Evolutionary conservation across 2,329 filamentous ascomycete species (phyloP), one percentile per base, ranked within the genome.

Genomic region (Stagonosporopsis cucurbitacearum): DNA sequence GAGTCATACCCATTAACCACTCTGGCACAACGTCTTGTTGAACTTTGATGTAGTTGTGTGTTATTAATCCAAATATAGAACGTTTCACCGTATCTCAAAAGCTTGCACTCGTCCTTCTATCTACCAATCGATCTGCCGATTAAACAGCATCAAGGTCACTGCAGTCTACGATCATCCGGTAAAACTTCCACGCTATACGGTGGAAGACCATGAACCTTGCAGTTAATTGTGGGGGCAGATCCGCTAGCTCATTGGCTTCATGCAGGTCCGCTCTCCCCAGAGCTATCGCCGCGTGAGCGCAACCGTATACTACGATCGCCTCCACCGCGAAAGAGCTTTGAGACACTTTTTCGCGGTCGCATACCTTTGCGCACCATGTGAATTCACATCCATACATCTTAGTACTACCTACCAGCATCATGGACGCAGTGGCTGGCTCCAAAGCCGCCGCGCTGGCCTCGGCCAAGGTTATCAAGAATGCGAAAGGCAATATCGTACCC

Each of bases 401-500:
- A 35, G 47, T 7, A 50, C 30, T 30, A 20, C 19, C 42, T 19
- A 33, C 22, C 33, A 36, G 41, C 67, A 68, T 33, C 63, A 77
- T 77, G 75, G 75, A 78, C 61, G 72, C 74, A 41, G 73, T 72
- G 47, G 71, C 70, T 44, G 72, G 74, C 50, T 67, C 76, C n/a
- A 78, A 78, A 56, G 70, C 74, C 57, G 71, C 63, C 61, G 62
- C 67, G 57, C 68, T 77, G 57, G 73, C 77, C 50, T 75, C 77
- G 59, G 78, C 78, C 57, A 80, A 79, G 66, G 66, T 79, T 37
- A 62, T 72, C 17, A 79, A 79, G 69, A 77, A 75, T 64, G 66
- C 71, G n/a, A 77, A 77, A 60, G 72, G 72, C 53, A 71, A 73
- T 20, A 71, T 75, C 22, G 68, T 76, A 20, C 72, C 72, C 2